phyloP scores from a whole-genome alignment of 768 basidiomycete genomes.

The Tricholoma matsutake region DNA sequence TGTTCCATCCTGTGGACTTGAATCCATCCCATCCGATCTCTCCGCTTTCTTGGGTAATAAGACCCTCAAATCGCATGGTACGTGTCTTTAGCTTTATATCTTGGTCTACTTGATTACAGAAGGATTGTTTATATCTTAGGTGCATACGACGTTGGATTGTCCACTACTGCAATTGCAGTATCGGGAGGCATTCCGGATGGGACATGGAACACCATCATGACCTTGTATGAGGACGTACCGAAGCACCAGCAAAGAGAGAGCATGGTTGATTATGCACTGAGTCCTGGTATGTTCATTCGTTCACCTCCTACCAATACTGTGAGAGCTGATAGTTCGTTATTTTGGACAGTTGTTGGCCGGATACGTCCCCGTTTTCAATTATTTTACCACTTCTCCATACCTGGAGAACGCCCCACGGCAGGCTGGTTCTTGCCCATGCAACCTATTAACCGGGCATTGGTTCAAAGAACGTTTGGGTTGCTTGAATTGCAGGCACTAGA shows the following conservation, averaged over 20 bases:
- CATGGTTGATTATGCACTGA: constrained; percentile 32
- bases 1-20: constrained; percentile 75
- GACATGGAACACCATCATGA: constrained; percentile 45
- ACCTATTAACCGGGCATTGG: constrained; percentile 36
- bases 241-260: constrained; percentile 32
- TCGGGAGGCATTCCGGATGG: constrained; percentile 62
- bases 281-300: constrained; percentile 33
- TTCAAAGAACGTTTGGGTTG: constrained; percentile 47
- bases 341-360: constrained; percentile 7
- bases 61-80: constrained; percentile 50
- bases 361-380: constrained; percentile 24
- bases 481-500: constrained; percentile 31
- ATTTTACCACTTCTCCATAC: constrained; percentile 37
- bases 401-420: constrained; percentile 27
- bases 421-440: constrained; percentile 43
- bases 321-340: not conserved
- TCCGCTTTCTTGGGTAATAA: constrained; percentile 65
- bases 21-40: constrained; percentile 76
- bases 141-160: constrained; percentile 43
- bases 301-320: not conserved
- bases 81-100: not conserved
- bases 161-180: constrained; percentile 50
- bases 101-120: not conserved
- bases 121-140: constrained; percentile 4
- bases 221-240: constrained; percentile 35